Evolutionary conservation across 768 basidiomycete species (phyloP), one percentile per base, ranked within the genome.

Genomic region (Russula lepida): DNA sequence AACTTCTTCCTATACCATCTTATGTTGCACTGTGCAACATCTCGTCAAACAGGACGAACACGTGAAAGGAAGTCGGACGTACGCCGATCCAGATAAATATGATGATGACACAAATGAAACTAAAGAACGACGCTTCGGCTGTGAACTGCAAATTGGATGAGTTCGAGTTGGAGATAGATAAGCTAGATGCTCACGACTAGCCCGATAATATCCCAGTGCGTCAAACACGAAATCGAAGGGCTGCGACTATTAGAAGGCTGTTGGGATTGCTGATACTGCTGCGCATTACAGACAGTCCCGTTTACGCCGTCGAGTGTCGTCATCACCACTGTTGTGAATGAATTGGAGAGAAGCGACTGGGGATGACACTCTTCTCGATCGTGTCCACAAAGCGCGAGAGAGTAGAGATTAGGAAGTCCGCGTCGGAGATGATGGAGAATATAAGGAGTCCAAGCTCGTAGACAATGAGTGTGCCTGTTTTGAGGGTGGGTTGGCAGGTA

Each of bases 191-290:
- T 37, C 53, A 76, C 75, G 11, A 74, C 72, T 33, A 77, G 64
- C 3, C 73, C 76, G 53, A 77, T 75, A 56, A 69, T 72, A 44
- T 76, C 64, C 13, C 72, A 73, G 3, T 71, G 69, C 6, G 71
- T 73, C 30, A 75, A 58, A 49, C 73, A 75, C 19, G 48, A 37
- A n/a, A 65, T 63, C 0, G 49, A 9, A 8, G 60, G 43, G 37
- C 52, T 21, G 23, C 13, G 17, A 8, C 17, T 28, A 13, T 15
- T 11, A 15, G 4, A 12, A 28, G 19, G 27, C 30, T 30, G 37
- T 12, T 25, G 8, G 47, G 23, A 48, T 48, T 49, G 52, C 4
- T 43, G 5, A 13, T 51, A 58, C 30, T 63, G 56, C 6, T 48
- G 35, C 6, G 5, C 50, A 23, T 50, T 35, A 35, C 63, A 64